Conservation (phyloP, 306 rosid species). For the Acacia melanoxylon region DNA sequence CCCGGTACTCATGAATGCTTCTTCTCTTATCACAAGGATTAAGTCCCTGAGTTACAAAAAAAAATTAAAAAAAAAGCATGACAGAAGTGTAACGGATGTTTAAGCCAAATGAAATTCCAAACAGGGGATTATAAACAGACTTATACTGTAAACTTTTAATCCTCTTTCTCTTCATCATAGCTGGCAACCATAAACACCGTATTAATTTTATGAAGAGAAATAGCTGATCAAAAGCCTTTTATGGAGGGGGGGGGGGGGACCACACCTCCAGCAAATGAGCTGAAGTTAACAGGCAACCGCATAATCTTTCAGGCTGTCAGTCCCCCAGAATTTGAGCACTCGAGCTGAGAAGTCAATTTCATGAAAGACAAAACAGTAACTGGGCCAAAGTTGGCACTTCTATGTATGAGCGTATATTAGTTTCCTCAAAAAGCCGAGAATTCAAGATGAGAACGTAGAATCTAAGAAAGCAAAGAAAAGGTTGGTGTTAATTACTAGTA, state of each 20-base stretch:
- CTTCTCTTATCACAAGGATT: slow-evolving; percentile 96
- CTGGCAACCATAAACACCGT: slow-evolving; percentile 29
- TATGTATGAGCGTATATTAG: not conserved
- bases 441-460: slow-evolving; percentile 1
- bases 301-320: not conserved
- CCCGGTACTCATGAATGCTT: slow-evolving; percentile 62
- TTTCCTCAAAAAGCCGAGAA: not conserved
- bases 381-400: not conserved
- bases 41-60: slow-evolving; percentile 74
- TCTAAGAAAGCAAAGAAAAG: slow-evolving; percentile 9
- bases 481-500: not conserved
- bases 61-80: slow-evolving; percentile 24
- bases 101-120: not conserved
- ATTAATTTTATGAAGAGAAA: not conserved
- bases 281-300: not conserved
- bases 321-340: no score
- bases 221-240: not conserved
- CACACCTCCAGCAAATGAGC: not conserved
- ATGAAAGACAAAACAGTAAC: not conserved
- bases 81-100: not conserved
- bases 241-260: not conserved
- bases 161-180: not conserved
- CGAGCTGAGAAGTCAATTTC: no score
- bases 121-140: not conserved
- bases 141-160: not conserved